Conservation (phyloP, 805 yeast genomes). For the Teunomyces panamensis region DNA sequence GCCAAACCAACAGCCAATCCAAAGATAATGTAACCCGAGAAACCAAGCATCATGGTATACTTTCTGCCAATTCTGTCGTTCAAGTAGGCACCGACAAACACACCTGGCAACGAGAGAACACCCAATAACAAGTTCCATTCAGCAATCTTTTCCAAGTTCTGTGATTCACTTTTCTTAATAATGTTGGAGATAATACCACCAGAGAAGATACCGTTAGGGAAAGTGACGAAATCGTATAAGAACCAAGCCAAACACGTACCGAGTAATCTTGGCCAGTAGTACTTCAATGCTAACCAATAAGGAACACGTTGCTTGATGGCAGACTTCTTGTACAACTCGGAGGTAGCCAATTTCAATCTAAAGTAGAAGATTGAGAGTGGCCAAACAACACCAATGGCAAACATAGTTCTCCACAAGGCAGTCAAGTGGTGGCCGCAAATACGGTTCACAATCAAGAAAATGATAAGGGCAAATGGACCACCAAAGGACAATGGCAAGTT, state of each 20-base stretch:
- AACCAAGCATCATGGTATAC: constrained; percentile 69
- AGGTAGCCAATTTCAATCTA: constrained; percentile 66
- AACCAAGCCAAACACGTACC: constrained; percentile 81
- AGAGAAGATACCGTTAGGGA: constrained; percentile 74
- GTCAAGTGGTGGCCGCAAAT: constrained; percentile 42
- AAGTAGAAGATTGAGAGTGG: constrained; percentile 72
- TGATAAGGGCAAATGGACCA: constrained; percentile 69
- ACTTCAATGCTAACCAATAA: constrained; percentile 57
- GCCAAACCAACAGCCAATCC: constrained; percentile 71
- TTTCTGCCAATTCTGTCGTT: constrained; percentile 69
- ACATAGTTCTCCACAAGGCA: constrained; percentile 69
- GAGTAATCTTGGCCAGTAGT: constrained; percentile 63
- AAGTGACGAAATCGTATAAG: constrained; percentile 75
- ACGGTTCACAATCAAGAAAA: constrained; percentile 65
- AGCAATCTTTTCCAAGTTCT: constrained; percentile 53
- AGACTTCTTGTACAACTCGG: constrained; percentile 58
- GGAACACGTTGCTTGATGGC: constrained; percentile 56
- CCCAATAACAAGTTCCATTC: constrained; percentile 74
- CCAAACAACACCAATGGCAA: constrained; percentile 63
- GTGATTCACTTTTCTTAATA: constrained; percentile 28
- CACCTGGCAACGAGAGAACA: constrained; percentile 69
- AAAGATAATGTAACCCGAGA: constrained; percentile 65
- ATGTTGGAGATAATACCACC: constrained; percentile 54
- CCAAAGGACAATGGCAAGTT: constrained; percentile 74
- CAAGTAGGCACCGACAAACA: constrained; percentile 62